Percentiles rank a stretch among this genome's conserved stretches.
Evolutionary conservation across 495 filamentous ascomycete genomes (phyloP).

Genomic region (Trichoderma asperelloides): DNA sequence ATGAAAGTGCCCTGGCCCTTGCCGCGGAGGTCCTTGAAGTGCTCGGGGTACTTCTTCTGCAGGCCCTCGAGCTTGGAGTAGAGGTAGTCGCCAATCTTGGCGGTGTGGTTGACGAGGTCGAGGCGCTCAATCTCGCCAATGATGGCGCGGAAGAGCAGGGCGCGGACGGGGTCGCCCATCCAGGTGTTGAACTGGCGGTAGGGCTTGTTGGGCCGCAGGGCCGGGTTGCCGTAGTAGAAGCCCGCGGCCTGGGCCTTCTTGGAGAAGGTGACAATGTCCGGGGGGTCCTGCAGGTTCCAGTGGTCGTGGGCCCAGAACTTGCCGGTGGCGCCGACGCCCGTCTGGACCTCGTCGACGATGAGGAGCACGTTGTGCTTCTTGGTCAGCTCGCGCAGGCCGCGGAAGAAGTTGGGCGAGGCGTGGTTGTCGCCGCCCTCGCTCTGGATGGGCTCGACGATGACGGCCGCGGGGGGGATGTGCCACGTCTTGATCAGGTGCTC

Average conservation of each 20-base stretch:
- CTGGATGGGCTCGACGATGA: slow-evolving; percentile 93
- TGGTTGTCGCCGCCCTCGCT: slow-evolving; percentile 99
- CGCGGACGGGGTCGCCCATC: slow-evolving; percentile 95
- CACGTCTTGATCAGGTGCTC: slow-evolving; percentile 78
- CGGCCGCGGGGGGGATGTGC: slow-evolving; percentile 80
- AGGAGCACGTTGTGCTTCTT: slow-evolving; percentile 78
- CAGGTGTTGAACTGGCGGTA: slow-evolving; percentile 99
- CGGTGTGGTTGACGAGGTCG: slow-evolving; percentile 73
- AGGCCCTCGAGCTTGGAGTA: slow-evolving; percentile 62
- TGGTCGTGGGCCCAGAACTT: slow-evolving; percentile 99
- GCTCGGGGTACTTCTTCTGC: slow-evolving; percentile 63
- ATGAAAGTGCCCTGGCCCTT: slow-evolving; percentile 96
- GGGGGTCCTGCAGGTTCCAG: slow-evolving; percentile 77
- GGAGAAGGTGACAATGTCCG: slow-evolving; percentile 97
- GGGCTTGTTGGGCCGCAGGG: slow-evolving; percentile 93
- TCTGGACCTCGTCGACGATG: slow-evolving; percentile 98
- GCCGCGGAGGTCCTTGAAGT: slow-evolving; percentile 84
- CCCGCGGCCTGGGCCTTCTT: slow-evolving; percentile 99
- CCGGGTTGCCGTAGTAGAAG: slow-evolving; percentile 86
- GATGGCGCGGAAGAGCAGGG: slow-evolving; percentile 87
- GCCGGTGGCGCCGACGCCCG: slow-evolving; percentile 88
- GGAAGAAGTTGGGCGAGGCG: slow-evolving; percentile 89
- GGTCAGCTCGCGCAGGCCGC: slow-evolving; percentile 74
- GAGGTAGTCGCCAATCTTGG: slow-evolving; percentile 74
- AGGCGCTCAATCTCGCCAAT: slow-evolving; percentile 79